Base-by-base conservation (phyloP, 2,329 filamentous ascomycete genomes). In the Colletotrichum shisoi region DNA sequence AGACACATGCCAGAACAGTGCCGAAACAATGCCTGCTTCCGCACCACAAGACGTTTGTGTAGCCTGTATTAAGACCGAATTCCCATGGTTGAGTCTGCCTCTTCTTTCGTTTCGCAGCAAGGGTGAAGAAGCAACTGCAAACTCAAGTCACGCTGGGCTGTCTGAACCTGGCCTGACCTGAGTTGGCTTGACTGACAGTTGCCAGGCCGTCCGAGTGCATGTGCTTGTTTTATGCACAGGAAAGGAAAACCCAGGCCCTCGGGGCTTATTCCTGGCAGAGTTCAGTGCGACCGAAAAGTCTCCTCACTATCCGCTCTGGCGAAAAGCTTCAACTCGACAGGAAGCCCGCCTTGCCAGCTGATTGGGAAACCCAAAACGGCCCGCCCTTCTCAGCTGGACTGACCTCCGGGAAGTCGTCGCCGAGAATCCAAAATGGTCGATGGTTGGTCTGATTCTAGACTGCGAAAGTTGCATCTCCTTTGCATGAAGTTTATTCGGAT, bases 151-250 rank as follows among this genome's bases (percentile, higher is more conserved):
- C 27, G 51, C 4, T 45, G 7, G 3, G 37, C 37, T 15, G 15
- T 31, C 53, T 17, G 0, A 34, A 9, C 31, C 8, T 34, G 31
- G 7, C 31, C 31, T 9, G 31, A 34, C 31, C 31, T 34, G 53
- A 11, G 45, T 31, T 39, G 42, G 31, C 24, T 34, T 42, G 57
- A 37, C 31, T 61, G 45, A 46, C n/a, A 51, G 45, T 66, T 66
- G 59, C 63, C 63, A 66, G 19, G n/a, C 48, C 63, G 44, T 57
- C 52, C 51, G 63, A 53, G 58, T 53, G 15, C 37, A 46, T 40
- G 27, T 31, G 21, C 24, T 48, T 37, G 53, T 19, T 44, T 51
- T 44, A 62, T 62, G 57, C 58, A 31, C 63, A 40, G n/a, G 48
- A 39, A 37, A 42, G 34, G 34, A 53, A 31, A 44, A 19, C 40